Percentiles rank a stretch among this genome's conserved stretches.
phyloP scores from a whole-genome alignment of 2,329 filamentous ascomycete species.

The Chaetomium sp. region DNA sequence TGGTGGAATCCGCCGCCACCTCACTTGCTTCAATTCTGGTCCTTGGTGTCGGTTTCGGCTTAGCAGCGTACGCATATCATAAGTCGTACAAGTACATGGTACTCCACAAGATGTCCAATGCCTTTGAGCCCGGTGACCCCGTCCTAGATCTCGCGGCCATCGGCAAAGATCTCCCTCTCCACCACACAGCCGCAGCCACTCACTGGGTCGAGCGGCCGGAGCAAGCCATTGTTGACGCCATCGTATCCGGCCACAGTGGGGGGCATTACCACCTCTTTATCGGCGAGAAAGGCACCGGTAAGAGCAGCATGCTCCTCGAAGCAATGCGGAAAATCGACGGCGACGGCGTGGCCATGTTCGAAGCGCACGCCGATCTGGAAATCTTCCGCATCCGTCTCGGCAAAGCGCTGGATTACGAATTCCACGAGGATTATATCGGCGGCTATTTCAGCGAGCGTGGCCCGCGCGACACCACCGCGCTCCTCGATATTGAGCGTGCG shows the following conservation, averaged over 20 bases:
- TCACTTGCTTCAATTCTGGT: conserved; percentile 70
- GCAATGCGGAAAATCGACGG: conserved; percentile 91
- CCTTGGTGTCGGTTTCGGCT: conserved; percentile 56
- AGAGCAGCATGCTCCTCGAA: conserved; percentile 92
- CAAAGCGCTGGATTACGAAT: conserved; percentile 93
- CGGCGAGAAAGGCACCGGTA: conserved; percentile 93
- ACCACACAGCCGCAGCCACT: conserved; percentile 37
- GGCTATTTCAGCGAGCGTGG: conserved; percentile 92
- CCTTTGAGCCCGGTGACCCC: conserved; percentile 87
- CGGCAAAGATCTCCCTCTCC: conserved; percentile 47
- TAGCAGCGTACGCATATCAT: conserved; percentile 72
- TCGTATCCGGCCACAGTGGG: conserved; percentile 63
- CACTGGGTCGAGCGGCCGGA: conserved; percentile 83
- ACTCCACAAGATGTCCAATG: conserved; percentile 84
- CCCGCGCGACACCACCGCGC: conserved; percentile 81
- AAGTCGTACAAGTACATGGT: conserved; percentile 84
- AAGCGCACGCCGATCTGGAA: conserved; percentile 89
- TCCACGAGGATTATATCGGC: conserved; percentile 95
- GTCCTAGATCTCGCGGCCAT: conserved; percentile 73
- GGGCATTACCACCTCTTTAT: conserved; percentile 90
- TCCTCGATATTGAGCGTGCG: conserved; percentile 91
- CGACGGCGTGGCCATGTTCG: conserved; percentile 87
- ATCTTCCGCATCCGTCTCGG: conserved; percentile 91
- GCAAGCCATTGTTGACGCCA: conserved; percentile 73
- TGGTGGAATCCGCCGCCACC: conserved; percentile 68